Evolutionary conservation across 78 protist species (phyloP), one percentile per base, ranked within the genome.

Genomic region (Protostelium mycophagum): DNA sequence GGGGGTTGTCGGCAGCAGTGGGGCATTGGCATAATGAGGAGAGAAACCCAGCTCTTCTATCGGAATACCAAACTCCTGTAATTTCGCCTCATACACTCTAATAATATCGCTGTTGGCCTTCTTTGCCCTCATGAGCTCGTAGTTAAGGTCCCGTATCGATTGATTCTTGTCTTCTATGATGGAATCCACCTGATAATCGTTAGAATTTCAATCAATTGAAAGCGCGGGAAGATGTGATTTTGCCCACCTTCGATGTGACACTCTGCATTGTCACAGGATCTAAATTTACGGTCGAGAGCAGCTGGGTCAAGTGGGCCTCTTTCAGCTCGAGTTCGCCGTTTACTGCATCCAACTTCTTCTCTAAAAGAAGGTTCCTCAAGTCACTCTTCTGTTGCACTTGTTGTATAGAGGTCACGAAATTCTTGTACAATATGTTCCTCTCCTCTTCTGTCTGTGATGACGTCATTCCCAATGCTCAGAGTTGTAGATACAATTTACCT

Each of bases 301-400:
- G 93, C 92, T 96, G 97, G 36, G 84, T 28, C 35, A 97, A 92
- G 90, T 95, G 98, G 0, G 96, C 95, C 36, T 97, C 98, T 93
- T 92, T 94, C 92, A 90, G 86, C 87, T 95, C 97, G 63, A 95
- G 91, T 84, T 85, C 63, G 31, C 86, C 89, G 35, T 35, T 23
- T 37, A 94, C 88, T 0, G 91, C 87, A 86, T 85, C 88, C 34
- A 97, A 51, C 93, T 95, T 97, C 86, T 89, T 86, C 85, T 95
- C 95, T 25, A 97, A 94, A 34, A 97, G 35, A 38, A 95, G 51
- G 39, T 95, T 91, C 89, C 89, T 89, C 91, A 94, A 93, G 37
- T 91, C 95, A 0, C 90, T 87, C 83, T 88, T 73, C 85, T 91
- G 95, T 37, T 96, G 94, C 28, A 93, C 93, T 1, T 91, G 93